phyloP scores from a whole-genome alignment of 176 grass and related monocot species.

The Bromus sterilis region DNA sequence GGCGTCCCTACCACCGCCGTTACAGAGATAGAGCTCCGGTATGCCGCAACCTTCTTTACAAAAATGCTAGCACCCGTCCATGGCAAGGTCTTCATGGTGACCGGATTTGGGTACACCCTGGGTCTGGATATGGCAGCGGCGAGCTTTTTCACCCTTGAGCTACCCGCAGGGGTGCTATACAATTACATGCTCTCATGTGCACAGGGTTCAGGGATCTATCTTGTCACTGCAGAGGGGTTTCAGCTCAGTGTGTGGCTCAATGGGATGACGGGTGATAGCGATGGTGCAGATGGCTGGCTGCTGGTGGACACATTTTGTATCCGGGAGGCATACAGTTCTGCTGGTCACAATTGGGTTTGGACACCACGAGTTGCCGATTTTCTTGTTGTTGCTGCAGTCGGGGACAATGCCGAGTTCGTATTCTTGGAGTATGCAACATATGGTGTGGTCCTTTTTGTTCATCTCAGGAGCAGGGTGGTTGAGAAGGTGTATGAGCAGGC shows the following conservation, averaged over 20 bases:
- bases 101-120: neutral
- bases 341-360: neutral
- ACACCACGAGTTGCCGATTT: neutral
- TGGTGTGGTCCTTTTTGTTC: neutral
- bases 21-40: neutral
- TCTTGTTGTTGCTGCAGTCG: neutral
- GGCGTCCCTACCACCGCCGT: neutral
- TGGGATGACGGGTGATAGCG: neutral
- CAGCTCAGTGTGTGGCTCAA: neutral
- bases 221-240: neutral
- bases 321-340: neutral
- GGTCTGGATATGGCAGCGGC: neutral
- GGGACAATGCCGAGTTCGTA: neutral
- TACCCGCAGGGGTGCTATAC: neutral
- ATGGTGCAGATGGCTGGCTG: neutral
- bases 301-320: neutral
- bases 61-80: neutral
- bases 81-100: neutral
- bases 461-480: neutral
- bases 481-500: neutral
- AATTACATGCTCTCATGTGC: neutral
- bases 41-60: neutral
- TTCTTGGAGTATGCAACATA: neutral
- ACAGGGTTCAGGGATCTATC: neutral
- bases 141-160: neutral